A percentile compares a stretch with the other conserved stretches of the same genome.
These are phyloP conservation scores for Colletotrichum sublineola DNA, from an alignment of 2,329 filamentous ascomycete species.

Conservation along the genomic window DNA sequence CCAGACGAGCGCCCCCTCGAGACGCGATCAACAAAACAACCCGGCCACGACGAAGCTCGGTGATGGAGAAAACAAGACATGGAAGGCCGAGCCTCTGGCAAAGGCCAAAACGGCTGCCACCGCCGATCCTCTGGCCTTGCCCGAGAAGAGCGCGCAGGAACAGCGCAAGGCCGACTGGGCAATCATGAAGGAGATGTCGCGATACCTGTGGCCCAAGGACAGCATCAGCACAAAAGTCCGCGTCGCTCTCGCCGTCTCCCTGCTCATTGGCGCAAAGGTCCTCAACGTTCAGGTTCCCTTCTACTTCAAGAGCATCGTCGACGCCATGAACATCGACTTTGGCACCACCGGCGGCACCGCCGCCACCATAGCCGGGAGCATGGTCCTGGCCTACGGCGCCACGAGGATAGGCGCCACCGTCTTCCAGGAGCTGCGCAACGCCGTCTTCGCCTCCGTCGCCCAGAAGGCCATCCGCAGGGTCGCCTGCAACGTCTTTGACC, in stretches of 20 bases:
- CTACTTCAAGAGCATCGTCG: conserved; percentile 98
- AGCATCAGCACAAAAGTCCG: conserved; percentile 85
- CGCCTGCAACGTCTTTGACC: conserved; percentile 91
- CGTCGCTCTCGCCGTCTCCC: conserved; percentile 84
- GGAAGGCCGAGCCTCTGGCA: not conserved
- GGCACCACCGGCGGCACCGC: conserved; percentile 88
- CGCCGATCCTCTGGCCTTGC: conserved; percentile 70
- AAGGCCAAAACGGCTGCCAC: conserved; percentile 38
- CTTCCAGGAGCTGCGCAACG: conserved; percentile 94
- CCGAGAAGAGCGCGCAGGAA: conserved; percentile 81
- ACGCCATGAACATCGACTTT: conserved; percentile 97
- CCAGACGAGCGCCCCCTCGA: conserved; percentile 38
- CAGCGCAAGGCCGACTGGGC: conserved; percentile 98
- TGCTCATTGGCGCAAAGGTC: conserved; percentile 92
- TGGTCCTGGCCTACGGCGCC: conserved; percentile 93
- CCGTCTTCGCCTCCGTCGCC: conserved; percentile 95
- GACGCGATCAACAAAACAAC: conserved; percentile 25
- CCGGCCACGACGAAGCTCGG: conserved; percentile 10
- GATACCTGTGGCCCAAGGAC: conserved; percentile 96
- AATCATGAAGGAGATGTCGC: conserved; percentile 97
- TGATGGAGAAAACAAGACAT: conserved; percentile 6
- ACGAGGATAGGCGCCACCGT: conserved; percentile 90
- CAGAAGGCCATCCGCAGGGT: conserved; percentile 96
- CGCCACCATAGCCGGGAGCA: conserved; percentile 87
- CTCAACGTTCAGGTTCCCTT: conserved; percentile 98